These are phyloP conservation scores for Erodium chrysanthum DNA, from an alignment of 441 rosid species.

Conservation along the genomic window DNA sequence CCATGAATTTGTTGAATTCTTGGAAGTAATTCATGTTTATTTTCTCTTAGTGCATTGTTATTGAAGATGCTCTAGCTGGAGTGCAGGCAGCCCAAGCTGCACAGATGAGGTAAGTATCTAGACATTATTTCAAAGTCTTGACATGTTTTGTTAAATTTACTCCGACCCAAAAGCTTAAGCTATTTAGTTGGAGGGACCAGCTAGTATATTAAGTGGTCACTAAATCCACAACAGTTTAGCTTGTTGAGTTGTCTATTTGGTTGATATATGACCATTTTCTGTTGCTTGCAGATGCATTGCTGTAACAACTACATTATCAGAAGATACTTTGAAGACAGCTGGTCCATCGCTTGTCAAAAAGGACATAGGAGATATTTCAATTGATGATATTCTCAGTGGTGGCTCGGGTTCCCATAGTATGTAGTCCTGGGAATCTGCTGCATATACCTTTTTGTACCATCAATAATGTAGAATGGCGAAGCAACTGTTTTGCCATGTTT, in stretches of 20 bases:
- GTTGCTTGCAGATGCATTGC: conserved; percentile 72
- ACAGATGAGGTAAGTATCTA: conserved; percentile 59
- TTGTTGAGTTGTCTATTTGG: background rate
- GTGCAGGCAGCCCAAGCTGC: conserved; percentile 97
- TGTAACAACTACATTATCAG: conserved; percentile 72
- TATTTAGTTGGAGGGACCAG: no score
- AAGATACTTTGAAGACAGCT: conserved; percentile 52
- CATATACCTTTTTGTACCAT: conserved; percentile 32
- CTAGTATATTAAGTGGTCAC: no score
- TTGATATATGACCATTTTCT: conserved; percentile 16
- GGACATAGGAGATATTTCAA: conserved; percentile 60
- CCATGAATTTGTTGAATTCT: background rate
- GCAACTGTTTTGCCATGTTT: conserved; percentile 17
- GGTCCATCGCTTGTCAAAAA: conserved; percentile 67
- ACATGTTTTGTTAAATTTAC: no score
- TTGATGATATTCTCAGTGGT: conserved; percentile 82
- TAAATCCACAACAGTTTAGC: no score
- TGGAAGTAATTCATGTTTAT: background rate
- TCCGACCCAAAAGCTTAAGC: no score
- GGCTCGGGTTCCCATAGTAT: conserved; percentile 65
- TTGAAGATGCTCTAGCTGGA: conserved; percentile 96
- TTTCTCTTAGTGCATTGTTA: conserved; percentile 59
- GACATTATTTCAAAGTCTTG: conserved; percentile 13
- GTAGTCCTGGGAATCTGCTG: conserved; percentile 45
- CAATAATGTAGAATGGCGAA: conserved; percentile 26